Evolutionary conservation across 805 yeast genomes (phyloP), one percentile per base, ranked within the genome.

Genomic region (Yamadazyma philogaea): DNA sequence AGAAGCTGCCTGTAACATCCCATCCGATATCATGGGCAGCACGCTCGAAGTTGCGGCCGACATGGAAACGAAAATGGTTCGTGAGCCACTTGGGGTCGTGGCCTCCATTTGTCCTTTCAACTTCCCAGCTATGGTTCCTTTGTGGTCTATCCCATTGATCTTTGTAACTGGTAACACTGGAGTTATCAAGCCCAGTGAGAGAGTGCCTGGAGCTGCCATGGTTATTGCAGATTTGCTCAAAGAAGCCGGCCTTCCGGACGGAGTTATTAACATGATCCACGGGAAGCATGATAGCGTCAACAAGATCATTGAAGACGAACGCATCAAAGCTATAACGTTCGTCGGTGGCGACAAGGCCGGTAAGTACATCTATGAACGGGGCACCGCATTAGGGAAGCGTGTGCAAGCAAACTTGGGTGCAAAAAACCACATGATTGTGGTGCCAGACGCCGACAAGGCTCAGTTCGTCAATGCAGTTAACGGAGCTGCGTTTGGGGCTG

Each of bases 271-370:
- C 64, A 72, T 82, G 47, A 81, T 84, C 43, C 91, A 84, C 59
- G 91, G 91, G 48, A 75, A 77, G 57, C 83, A 81, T 44, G 80
- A 76, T 43, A 81, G 89, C 35, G 91, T 84, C 42, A 82, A 81
- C 66, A 80, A 78, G 60, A 65, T 84, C 41, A 64, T 81, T 42
- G 83, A 81, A 55, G 89, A 83, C 60, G 85, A 86, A 35, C 73
- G 87, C 53, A 78, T 84, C 66, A 81, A 78, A 64, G 90, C 88
- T 33, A 74, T 84, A 48, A 83, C 89, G 33, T 84, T 84, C 61
- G 90, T 84, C 26, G 91, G 91, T 42, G 82, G 86, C 57, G 85
- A 82, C 68, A 77, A 76, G 57, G 90, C 90, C 30, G 91, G 91
- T 47, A 70, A 81, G 62, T 82, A 84, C 63, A 84, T 84, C 53